Conservation (phyloP, 176 grass and related monocot species). For the Carex pumila region DNA sequence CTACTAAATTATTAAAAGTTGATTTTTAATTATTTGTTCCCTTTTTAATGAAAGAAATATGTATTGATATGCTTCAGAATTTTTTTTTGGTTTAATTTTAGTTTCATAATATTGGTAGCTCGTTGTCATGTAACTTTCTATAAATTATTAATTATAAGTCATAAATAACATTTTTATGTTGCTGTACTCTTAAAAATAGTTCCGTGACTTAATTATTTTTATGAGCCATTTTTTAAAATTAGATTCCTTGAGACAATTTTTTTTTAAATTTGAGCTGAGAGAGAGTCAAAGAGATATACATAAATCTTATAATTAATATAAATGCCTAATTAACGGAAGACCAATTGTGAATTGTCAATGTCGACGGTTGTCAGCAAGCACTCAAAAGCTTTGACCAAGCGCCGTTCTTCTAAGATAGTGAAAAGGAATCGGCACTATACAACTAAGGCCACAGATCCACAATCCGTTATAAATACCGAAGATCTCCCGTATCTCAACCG, state of each 20-base stretch:
- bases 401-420: background rate
- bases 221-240: no score
- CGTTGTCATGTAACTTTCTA: background rate
- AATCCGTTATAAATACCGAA: constrained; percentile 35
- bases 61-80: background rate
- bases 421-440: background rate
- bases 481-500: background rate
- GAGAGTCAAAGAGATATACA: no score
- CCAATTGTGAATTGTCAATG: background rate
- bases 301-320: no score
- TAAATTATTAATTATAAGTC: no score
- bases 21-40: no score
- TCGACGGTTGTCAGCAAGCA: background rate
- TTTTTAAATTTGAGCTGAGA: no score
- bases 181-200: no score
- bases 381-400: background rate
- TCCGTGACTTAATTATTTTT: no score
- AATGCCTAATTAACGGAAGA: background rate
- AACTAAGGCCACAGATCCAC: background rate
- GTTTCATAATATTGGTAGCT: background rate
- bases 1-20: no score
- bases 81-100: background rate
- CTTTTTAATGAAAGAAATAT: no score
- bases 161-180: no score
- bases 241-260: no score